phyloP scores from a whole-genome alignment of 108 stramenopile genomes.

The Skeletonema grethae region DNA sequence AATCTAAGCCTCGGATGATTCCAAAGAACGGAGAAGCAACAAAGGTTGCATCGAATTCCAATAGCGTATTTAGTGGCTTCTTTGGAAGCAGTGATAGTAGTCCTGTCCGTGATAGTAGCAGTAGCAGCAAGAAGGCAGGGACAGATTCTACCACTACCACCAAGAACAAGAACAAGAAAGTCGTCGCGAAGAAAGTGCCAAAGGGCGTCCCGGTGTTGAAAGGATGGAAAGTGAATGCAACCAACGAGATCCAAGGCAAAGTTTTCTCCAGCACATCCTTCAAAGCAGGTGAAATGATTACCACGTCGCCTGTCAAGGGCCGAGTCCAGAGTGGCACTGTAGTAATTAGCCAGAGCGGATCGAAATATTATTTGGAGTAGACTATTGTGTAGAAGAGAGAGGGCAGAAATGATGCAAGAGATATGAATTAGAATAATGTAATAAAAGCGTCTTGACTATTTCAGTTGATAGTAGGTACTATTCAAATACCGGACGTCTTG shows the following conservation, averaged over 20 bases:
- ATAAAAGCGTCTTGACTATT: neutral
- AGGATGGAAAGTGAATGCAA: conserved; percentile 4
- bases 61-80: neutral
- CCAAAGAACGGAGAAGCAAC: neutral
- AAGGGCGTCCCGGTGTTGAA: conserved; percentile 13
- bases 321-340: neutral
- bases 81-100: neutral
- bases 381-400: neutral
- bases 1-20: neutral
- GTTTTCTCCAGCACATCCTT: conserved; percentile 3
- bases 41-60: neutral
- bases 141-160: neutral
- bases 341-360: neutral
- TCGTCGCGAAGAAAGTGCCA: neutral
- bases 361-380: neutral
- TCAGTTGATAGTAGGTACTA: too few relatives aligned
- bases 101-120: neutral
- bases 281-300: conserved; percentile 12
- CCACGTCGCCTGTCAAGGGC: conserved; percentile 11
- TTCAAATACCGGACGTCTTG: too few relatives aligned
- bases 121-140: neutral
- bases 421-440: neutral
- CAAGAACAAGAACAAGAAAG: neutral
- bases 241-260: conserved; percentile 8
- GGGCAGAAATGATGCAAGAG: neutral